phyloP scores from a whole-genome alignment of 768 basidiomycete genomes.

The Dentipellis sp. region DNA sequence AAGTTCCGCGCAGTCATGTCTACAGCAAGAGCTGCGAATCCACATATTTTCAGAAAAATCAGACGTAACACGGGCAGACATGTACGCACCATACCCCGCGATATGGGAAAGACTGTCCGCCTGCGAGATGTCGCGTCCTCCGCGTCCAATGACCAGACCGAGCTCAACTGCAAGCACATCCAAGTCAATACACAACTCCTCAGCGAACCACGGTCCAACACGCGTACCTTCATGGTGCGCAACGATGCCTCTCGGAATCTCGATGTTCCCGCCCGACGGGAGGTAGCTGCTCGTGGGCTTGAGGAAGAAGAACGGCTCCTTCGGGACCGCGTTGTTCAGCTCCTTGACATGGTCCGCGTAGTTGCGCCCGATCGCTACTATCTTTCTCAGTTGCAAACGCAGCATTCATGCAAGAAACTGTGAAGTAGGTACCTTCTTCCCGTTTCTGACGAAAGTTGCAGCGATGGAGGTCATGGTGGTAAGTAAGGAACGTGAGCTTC shows the following conservation, averaged over 20 bases:
- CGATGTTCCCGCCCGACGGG: conserved; percentile 63
- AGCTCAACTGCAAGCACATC: conserved; percentile 66
- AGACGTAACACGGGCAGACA: background rate
- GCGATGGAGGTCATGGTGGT: background rate
- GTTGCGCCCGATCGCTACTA: conserved; percentile 94
- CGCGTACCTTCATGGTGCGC: conserved; percentile 84
- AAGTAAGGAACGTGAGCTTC: background rate
- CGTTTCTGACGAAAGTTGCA: conserved; percentile 9
- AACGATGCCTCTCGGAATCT: conserved; percentile 76
- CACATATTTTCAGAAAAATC: background rate
- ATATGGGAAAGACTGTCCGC: conserved; percentile 67
- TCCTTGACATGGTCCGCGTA: conserved; percentile 90
- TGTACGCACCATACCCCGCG: conserved; percentile 77
- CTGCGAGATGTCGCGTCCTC: conserved; percentile 73
- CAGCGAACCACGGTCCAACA: background rate
- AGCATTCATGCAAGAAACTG: background rate
- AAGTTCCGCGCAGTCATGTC: conserved; percentile 97
- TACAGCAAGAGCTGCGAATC: conserved; percentile 67
- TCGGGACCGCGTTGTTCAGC: conserved; percentile 78
- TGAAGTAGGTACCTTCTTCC: conserved; percentile 8
- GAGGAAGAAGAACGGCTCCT: conserved; percentile 97
- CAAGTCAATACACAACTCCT: background rate
- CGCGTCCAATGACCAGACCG: conserved; percentile 89
- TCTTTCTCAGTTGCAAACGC: conserved; percentile 34
- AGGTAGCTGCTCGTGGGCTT: conserved; percentile 94